phyloP scores from a whole-genome alignment of 2,329 filamentous ascomycete species.

The Penicillium capsulatum region DNA sequence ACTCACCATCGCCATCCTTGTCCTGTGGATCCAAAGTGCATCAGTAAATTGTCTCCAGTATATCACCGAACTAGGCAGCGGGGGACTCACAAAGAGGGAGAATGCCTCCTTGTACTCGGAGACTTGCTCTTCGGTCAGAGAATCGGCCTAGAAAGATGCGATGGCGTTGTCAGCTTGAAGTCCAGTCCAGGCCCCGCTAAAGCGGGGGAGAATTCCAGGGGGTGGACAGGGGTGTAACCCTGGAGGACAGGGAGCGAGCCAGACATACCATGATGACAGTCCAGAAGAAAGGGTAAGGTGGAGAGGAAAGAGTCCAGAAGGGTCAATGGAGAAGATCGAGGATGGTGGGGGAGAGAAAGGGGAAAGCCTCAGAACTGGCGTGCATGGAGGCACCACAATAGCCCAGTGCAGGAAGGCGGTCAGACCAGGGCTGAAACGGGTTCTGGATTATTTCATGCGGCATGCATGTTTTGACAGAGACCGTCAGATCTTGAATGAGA shows the following conservation, averaged over 20 bases:
- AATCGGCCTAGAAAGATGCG: constrained; percentile 68
- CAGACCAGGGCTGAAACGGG: constrained; percentile 1
- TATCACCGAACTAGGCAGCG: constrained; percentile 1
- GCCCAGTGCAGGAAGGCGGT: constrained; percentile 21
- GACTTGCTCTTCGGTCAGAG: constrained; percentile 99
- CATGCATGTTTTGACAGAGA: too few species aligned
- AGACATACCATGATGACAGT: constrained; percentile 31
- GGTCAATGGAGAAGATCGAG: constrained; percentile 9
- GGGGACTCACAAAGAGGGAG: constrained; percentile 89
- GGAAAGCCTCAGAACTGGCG: constrained; percentile 20
- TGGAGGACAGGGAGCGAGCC: neutral
- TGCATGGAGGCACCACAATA: constrained; percentile 10
- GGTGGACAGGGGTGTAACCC: neutral
- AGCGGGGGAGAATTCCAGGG: constrained; percentile 23
- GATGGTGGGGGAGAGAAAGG: constrained; percentile 17
- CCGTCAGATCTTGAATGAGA: too few species aligned
- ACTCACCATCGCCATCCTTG: constrained; percentile 88
- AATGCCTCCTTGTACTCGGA: constrained; percentile 99
- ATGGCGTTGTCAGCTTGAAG: constrained; percentile 26
- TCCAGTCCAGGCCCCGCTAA: constrained; percentile 31
- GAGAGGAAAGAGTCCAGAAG: constrained; percentile 6
- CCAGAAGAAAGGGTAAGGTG: constrained; percentile 10
- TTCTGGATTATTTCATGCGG: too few species aligned
- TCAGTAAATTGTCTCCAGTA: constrained; percentile 15
- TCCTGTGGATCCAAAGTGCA: constrained; percentile 52